phyloP scores from a whole-genome alignment of 108 stramenopile genomes.

The Aurantiochytrium sp. region DNA sequence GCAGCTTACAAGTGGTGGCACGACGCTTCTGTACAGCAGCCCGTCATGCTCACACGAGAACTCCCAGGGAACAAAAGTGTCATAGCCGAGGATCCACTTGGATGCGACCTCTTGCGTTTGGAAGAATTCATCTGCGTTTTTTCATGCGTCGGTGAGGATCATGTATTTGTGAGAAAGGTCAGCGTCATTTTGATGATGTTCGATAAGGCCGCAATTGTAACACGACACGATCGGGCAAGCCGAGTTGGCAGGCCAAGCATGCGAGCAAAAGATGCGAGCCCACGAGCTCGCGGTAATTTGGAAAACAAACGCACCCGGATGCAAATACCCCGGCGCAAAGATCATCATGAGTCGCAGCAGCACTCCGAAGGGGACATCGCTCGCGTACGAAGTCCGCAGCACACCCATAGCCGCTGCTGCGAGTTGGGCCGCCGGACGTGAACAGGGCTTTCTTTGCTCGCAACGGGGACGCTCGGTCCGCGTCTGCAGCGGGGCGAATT shows the following conservation, averaged over 20 bases:
- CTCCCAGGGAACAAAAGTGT: neutral
- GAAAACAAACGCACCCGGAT: neutral
- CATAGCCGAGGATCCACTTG: neutral
- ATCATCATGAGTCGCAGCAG: neutral
- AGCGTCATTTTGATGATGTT: no score
- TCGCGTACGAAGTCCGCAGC: neutral
- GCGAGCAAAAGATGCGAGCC: neutral
- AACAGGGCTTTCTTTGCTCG: no score
- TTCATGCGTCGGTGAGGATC: no score
- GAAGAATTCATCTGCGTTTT: slow-evolving; percentile 2
- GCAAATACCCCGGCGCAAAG: neutral
- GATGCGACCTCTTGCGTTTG: neutral
- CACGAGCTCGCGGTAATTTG: no score
- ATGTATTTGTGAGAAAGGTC: neutral
- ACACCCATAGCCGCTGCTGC: no score
- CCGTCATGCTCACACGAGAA: slow-evolving; percentile 3
- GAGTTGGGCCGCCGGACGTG: no score
- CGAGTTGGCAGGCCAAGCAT: neutral
- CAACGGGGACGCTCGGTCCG: no score
- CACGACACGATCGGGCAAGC: no score
- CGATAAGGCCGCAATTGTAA: neutral
- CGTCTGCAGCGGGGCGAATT: no score
- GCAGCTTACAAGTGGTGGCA: neutral
- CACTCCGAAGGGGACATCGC: neutral
- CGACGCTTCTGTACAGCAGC: neutral